Base-by-base conservation (phyloP, 2,329 filamentous ascomycete species). In the Verticillium tricorpus region DNA sequence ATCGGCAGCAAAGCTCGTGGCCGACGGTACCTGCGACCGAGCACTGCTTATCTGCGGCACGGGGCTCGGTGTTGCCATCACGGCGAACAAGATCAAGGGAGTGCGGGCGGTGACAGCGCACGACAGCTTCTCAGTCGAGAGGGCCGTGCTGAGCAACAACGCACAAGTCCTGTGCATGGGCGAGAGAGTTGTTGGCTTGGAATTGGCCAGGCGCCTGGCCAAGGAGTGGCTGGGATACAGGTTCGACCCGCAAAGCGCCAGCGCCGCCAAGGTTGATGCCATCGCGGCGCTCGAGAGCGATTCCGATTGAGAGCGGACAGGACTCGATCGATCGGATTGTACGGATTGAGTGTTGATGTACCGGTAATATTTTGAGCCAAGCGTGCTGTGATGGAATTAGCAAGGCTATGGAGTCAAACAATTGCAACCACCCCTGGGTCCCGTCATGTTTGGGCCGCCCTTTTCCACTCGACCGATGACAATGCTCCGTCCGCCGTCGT, bases 81-180 rank as follows among this genome's bases (percentile, higher is more conserved):
- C 86, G n/a, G 92, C 92, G 67, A 96, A 96, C 82, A 96, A 96
- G 76, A 87, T 96, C 66, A 89, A 87, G 61, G 92, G 92, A 6
- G 86, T 96, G 64, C 82, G 92, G 28, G 92, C 92, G n/a, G 92
- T 96, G 19, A 96, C 92, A 5, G 92, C 92, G 1, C 92, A 96
- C 74, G 92, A 96, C 73, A 89, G 87, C 67, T 96, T 93, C 80
- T 89, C 85, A 61, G 91, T 96, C 6, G 92, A 96, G 82, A 80
- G 91, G 58, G 87, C 89, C 22, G 85, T 96, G 12, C 77, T 94
- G 70, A 92, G 89, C 78, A 96, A 96, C 74, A 89, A 96, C 73
- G 91, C 91, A 3, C 92, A 96, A 77, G 91, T 96, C 35, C 78
- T 96, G 64, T 96, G 92, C 73, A 89, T 96, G 81, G 92, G 92